phyloP scores from a whole-genome alignment of 129 eudicot species.

The Flaveria brownii region DNA sequence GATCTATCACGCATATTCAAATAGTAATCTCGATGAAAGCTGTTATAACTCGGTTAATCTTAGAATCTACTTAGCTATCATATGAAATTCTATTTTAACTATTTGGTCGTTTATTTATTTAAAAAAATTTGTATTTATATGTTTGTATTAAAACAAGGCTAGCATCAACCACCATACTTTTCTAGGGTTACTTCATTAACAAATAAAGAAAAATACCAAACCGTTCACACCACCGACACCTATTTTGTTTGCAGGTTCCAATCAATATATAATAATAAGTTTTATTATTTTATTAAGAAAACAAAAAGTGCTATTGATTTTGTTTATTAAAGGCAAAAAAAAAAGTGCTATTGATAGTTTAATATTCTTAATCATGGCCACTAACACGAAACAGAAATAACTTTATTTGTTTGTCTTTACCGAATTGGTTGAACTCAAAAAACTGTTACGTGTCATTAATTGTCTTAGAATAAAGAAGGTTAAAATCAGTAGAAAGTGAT shows the following conservation, averaged over 20 bases:
- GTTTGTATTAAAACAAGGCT: too few species aligned
- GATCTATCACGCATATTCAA: too few species aligned
- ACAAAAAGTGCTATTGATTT: background rate
- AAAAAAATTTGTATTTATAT: too few species aligned
- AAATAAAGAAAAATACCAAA: background rate
- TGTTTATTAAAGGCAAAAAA: too few species aligned
- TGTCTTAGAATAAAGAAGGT: background rate
- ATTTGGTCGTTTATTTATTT: too few species aligned
- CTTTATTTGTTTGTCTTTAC: background rate
- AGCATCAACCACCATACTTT: too few species aligned
- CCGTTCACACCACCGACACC: constrained; percentile 28
- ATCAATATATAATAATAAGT: background rate
- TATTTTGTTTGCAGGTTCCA: constrained; percentile 2
- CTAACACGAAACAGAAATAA: background rate
- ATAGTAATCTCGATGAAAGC: too few species aligned
- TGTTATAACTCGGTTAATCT: too few species aligned
- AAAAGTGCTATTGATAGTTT: background rate
- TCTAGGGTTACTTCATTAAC: too few species aligned
- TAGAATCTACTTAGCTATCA: too few species aligned
- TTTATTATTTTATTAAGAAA: background rate
- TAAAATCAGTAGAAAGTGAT: background rate
- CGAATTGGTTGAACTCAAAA: background rate
- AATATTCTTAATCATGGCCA: background rate
- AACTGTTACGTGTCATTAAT: background rate
- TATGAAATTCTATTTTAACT: too few species aligned